Evolutionary conservation across 1,139 yeast genomes (phyloP).

Genomic region (Spencermartinsiella ligniputridi): DNA sequence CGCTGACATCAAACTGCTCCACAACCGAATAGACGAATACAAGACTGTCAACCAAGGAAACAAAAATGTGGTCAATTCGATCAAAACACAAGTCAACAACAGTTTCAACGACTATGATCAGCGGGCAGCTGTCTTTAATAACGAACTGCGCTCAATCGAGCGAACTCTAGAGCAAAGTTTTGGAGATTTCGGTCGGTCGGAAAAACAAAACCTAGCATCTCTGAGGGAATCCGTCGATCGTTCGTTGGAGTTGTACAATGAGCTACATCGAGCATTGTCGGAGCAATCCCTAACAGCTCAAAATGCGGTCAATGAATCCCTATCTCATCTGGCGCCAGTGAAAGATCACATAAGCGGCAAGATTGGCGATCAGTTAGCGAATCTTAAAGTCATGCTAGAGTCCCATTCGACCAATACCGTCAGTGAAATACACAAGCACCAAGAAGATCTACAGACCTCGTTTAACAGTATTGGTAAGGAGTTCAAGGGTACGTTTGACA

Average conservation of each 20-base stretch:
- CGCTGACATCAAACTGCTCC: constrained; percentile 7
- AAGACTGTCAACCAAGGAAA: background rate
- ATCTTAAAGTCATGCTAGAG: background rate
- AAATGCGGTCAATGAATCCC: background rate
- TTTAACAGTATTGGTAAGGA: background rate
- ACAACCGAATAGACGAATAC: constrained; percentile 3
- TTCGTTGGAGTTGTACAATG: background rate
- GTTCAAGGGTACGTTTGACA: constrained; percentile 2
- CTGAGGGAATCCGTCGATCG: background rate
- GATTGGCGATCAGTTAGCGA: background rate
- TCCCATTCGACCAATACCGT: background rate
- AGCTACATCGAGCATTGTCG: background rate
- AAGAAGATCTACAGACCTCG: background rate
- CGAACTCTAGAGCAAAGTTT: background rate
- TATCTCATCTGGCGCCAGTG: background rate
- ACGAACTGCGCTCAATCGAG: background rate
- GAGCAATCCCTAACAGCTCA: background rate
- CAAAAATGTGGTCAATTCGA: background rate
- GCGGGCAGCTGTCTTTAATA: background rate
- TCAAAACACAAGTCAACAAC: background rate
- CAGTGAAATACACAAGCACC: background rate
- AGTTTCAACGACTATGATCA: background rate
- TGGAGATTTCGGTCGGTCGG: background rate
- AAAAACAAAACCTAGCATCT: background rate
- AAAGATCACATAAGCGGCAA: background rate